Base-by-base conservation (phyloP, 1,284 basidiomycete species). In the Sporisorium exsertum region DNA sequence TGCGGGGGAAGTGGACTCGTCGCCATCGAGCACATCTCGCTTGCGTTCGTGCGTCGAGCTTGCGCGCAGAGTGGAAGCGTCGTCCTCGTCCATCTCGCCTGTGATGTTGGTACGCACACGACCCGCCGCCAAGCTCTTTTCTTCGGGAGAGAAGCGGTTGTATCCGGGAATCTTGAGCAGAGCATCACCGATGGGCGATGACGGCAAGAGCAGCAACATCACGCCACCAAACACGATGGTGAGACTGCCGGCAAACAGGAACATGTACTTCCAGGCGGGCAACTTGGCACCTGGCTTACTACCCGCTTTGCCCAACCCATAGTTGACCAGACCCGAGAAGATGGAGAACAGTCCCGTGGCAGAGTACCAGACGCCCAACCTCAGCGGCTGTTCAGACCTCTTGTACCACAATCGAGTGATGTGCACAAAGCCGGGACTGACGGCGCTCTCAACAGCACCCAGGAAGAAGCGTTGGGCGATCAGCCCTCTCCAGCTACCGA, bases 371-470 rank as follows among this genome's bases (percentile, higher is more conserved):
- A 88, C 84, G 0, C 87, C 82, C 32, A 80, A 49, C 9, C 84
- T 56, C 67, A 78, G 16, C 46, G 82, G 53, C 68, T 78, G 46
- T 74, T 85, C 80, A 50, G 72, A 46, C 63, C 79, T 49, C 64
- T 87, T 88, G 81, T 89, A 89, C 88, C 88, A 89, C 29, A 86
- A 76, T 0, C 84, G 80, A 10, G 88, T 88, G 56, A 89, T 80
- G 43, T 86, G 81, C 4, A 89, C 86, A 72, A 89, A 89, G 1
- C 87, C 88, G 0, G 88, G 88, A 0, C 85, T 86, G 32, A 88
- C 88, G 16, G 86, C 84, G 1, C 84, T 84, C 79, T 86, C 81
- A 24, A 81, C 66, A 10, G 74, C 69, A 18, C 81, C 81, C 15
- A 81, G 58, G 56, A 81, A 81, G 59, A 83, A 75, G 12, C 88